Base-by-base conservation (phyloP, 495 filamentous ascomycete species). In the Recurvomyces mirabilis region DNA sequence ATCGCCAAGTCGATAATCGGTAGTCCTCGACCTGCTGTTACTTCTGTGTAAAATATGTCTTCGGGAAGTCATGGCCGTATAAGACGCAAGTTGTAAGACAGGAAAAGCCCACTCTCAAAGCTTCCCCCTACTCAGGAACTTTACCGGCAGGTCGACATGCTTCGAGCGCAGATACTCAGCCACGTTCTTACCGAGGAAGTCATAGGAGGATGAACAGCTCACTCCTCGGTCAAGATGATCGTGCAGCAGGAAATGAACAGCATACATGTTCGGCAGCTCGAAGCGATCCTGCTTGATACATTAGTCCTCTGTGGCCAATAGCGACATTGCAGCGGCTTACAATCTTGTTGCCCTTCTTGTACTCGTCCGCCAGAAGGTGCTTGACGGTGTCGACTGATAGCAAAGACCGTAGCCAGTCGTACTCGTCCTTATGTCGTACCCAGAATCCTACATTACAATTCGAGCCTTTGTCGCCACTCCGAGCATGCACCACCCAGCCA, bases 141-240 rank as follows among this genome's bases (percentile, higher is more conserved):
- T 54, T 1, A 35, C 36, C 24, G 73, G 74, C 10, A 77, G 46
- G 56, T 70, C 68, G 14, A 75, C 71, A 51, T 65, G 56, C 28
- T 59, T 60, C 26, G 62, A 59, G 26, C 73, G 58, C 41, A 78
- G 38, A 47, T 60, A 75, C 55, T 77, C 72, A 22, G 68, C 72
- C 17, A 75, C 67, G 43, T 74, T 74, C 58, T 78, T 77, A 1
- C 70, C 73, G 42, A 78, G 51, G 33, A 71, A 66, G 42, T 77
- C 73, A 24, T 70, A 62, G 0, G 62, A 68, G 13, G 63, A 67
- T 0, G 67, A 70, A 30, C 65, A 67, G 13, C 61, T 67, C 1
- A 74, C 72, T 4, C 73, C 74, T 7, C 72, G 62, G 28, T 73
- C 73, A 19, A 79, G 54, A 21, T 70, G 47, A 41, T 74, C 70